phyloP scores from a whole-genome alignment of 2,329 filamentous ascomycete species.

The Apiospora malaysiana region DNA sequence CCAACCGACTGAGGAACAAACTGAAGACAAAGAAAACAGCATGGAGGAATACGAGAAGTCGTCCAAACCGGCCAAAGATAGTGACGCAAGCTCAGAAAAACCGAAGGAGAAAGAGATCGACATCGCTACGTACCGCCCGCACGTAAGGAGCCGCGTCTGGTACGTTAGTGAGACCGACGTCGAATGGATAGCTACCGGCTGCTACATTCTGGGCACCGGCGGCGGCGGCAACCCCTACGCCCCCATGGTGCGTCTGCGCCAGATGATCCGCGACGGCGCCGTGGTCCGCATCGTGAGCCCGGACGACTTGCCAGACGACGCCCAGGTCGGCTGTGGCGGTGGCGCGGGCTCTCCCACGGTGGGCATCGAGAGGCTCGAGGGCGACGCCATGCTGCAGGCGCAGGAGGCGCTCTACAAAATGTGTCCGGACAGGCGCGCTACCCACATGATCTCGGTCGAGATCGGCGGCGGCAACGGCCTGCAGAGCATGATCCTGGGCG shows the following conservation, averaged over 20 bases:
- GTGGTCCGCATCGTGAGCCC: conserved; percentile 58
- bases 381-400: conserved; percentile 59
- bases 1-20: background rate
- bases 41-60: conserved; percentile 34
- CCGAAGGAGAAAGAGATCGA: conserved; percentile 33
- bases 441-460: conserved; percentile 67
- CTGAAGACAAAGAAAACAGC: conserved; percentile 22
- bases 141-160: conserved; percentile 59
- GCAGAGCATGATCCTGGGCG: conserved; percentile 61
- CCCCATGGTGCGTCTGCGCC: conserved; percentile 55
- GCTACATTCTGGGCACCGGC: conserved; percentile 66
- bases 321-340: conserved; percentile 60
- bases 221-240: conserved; percentile 63
- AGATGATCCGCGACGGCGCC: conserved; percentile 56
- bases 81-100: background rate
- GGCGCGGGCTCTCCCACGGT: conserved; percentile 66
- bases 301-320: conserved; percentile 54
- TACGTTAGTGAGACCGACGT: conserved; percentile 63
- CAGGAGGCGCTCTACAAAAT: conserved; percentile 58
- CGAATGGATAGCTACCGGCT: conserved; percentile 61
- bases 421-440: conserved; percentile 46
- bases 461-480: conserved; percentile 71
- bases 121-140: conserved; percentile 52
- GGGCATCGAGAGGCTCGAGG: conserved; percentile 63
- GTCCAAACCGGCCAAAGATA: background rate